Percentiles rank a stretch among this genome's conserved stretches.
Evolutionary conservation across 257 asterid genomes (phyloP).

Genomic region (Fraxinus americana): DNA sequence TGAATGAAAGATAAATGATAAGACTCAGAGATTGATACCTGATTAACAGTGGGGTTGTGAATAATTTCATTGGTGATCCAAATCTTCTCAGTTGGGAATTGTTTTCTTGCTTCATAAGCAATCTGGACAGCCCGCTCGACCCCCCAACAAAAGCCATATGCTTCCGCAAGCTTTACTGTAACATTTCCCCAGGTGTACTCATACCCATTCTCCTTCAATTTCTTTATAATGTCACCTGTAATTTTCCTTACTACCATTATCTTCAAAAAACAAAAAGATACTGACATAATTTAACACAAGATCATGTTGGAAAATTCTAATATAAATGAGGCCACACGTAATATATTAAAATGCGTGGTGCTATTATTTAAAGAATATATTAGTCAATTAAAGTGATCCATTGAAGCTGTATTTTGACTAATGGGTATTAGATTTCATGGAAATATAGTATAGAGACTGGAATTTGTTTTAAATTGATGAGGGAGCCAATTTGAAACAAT

Average conservation of each 20-base stretch:
- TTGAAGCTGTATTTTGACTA: too few relatives aligned
- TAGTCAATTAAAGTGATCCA: too few relatives aligned
- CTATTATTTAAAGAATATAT: too few relatives aligned
- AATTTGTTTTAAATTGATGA: too few relatives aligned
- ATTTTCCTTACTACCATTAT: background rate
- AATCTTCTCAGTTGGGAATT: slow-evolving; percentile 78
- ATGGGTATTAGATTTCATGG: too few relatives aligned
- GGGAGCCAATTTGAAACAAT: too few relatives aligned
- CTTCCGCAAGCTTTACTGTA: slow-evolving; percentile 87
- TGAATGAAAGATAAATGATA: slow-evolving; percentile 1
- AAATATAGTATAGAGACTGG: too few relatives aligned
- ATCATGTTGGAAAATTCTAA: too few relatives aligned
- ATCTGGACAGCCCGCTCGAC: slow-evolving; percentile 99
- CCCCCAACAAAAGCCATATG: slow-evolving; percentile 99
- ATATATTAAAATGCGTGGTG: too few relatives aligned
- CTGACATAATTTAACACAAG: too few relatives aligned
- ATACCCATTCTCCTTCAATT: slow-evolving; percentile 76
- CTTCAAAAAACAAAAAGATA: slow-evolving; percentile 18
- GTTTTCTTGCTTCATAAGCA: slow-evolving; percentile 93
- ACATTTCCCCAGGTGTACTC: slow-evolving; percentile 93
- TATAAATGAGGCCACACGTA: too few relatives aligned
- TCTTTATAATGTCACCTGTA: slow-evolving; percentile 87
- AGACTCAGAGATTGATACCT: slow-evolving; percentile 44
- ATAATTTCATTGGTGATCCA: slow-evolving; percentile 95
- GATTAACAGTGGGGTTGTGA: slow-evolving; percentile 95